These are phyloP conservation scores for Tulasnella sp. DNA, from an alignment of 768 basidiomycete species.

Conservation along the genomic window DNA sequence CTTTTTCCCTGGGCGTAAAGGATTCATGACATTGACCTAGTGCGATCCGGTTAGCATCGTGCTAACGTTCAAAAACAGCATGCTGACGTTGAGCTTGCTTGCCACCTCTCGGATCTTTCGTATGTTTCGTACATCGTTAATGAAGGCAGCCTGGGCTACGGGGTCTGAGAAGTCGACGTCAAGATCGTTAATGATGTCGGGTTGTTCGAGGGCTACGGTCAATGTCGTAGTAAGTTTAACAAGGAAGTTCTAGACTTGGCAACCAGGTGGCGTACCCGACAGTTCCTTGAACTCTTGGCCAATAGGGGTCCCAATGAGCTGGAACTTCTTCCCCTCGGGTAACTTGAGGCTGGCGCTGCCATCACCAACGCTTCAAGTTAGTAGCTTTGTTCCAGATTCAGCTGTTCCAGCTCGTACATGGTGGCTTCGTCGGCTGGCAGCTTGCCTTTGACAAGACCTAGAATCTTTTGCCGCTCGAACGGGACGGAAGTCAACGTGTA, in stretches of 20 bases:
- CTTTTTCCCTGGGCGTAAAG: slow-evolving; percentile 74
- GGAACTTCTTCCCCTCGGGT: slow-evolving; percentile 69
- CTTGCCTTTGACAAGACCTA: slow-evolving; percentile 83
- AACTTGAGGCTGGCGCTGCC: slow-evolving; percentile 55
- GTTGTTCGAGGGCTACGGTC: slow-evolving; percentile 63
- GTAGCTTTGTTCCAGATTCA: neutral
- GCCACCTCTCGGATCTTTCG: slow-evolving; percentile 78
- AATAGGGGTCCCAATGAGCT: slow-evolving; percentile 83
- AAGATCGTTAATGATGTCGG: slow-evolving; percentile 76
- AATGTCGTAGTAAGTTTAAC: neutral
- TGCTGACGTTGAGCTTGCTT: slow-evolving; percentile 56
- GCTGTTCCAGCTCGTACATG: slow-evolving; percentile 49
- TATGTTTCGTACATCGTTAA: slow-evolving; percentile 77
- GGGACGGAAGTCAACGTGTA: slow-evolving; percentile 76
- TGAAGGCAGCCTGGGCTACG: slow-evolving; percentile 58
- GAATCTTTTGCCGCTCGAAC: slow-evolving; percentile 82
- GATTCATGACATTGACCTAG: slow-evolving; percentile 65
- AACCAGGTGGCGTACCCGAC: slow-evolving; percentile 49
- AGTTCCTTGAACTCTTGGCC: slow-evolving; percentile 86
- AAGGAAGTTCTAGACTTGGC: slow-evolving; percentile 24
- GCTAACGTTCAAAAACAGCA: neutral
- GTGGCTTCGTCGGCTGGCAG: slow-evolving; percentile 72
- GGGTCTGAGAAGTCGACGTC: slow-evolving; percentile 77
- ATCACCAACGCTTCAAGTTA: slow-evolving; percentile 6
- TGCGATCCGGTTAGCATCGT: neutral